These are phyloP conservation scores for Rhodamnia rubescens DNA, from an alignment of 345 rosid species.

Conservation along the genomic window DNA sequence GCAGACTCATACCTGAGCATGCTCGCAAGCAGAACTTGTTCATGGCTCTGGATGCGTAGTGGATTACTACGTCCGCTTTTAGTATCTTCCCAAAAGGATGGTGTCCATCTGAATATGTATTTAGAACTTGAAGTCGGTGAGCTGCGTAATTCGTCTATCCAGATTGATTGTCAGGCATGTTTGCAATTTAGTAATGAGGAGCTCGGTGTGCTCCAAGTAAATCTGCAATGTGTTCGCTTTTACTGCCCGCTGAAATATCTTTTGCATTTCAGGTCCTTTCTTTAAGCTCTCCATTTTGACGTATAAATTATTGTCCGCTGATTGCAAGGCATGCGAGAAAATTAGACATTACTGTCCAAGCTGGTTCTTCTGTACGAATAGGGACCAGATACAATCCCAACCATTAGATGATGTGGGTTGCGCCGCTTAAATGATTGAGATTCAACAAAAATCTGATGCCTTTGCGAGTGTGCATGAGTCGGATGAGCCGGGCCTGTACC, in stretches of 20 bases:
- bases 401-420: not conserved
- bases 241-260: not conserved
- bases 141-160: not conserved
- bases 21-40: conserved; percentile 86
- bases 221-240: not conserved
- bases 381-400: not conserved
- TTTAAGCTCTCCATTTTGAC: not conserved
- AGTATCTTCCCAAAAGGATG: not conserved
- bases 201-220: not conserved
- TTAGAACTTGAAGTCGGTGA: not conserved
- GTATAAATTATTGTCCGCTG: not conserved
- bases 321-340: not conserved
- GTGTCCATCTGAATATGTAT: not conserved
- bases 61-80: not conserved
- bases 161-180: not conserved
- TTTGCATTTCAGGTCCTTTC: not conserved
- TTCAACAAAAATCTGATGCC: not conserved
- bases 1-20: conserved; percentile 72
- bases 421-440: not conserved
- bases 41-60: conserved; percentile 68
- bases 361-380: not conserved
- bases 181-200: not conserved
- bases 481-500: not conserved
- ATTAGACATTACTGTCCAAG: not conserved
- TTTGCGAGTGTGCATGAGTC: not conserved